Conservation (phyloP, 345 rosid species). For the Lepidium sativum region DNA sequence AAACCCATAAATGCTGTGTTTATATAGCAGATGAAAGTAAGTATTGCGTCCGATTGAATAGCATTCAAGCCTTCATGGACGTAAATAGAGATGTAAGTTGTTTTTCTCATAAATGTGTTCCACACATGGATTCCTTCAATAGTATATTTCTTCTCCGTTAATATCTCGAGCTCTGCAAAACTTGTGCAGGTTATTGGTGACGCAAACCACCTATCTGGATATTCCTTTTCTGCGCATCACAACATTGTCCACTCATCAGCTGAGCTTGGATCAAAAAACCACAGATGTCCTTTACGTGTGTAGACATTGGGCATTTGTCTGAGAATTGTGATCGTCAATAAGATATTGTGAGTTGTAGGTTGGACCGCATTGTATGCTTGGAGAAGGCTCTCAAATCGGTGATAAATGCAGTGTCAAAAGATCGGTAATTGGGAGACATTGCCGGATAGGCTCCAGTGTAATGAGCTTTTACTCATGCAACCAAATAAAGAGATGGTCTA, state of each 20-base stretch:
- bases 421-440: slow-evolving; percentile 92
- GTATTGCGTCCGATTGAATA: slow-evolving; percentile 69
- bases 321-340: neutral
- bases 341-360: slow-evolving; percentile 41
- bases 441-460: slow-evolving; percentile 93
- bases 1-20: slow-evolving; percentile 83
- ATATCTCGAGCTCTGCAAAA: neutral
- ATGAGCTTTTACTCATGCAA: neutral
- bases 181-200: slow-evolving; percentile 63
- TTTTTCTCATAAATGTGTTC: neutral
- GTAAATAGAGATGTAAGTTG: slow-evolving; percentile 85
- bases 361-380: slow-evolving; percentile 91
- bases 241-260: slow-evolving; percentile 74
- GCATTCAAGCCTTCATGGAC: slow-evolving; percentile 88
- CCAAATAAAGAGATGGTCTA: neutral
- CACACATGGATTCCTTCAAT: neutral
- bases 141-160: neutral
- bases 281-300: slow-evolving; percentile 34
- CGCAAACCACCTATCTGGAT: slow-evolving; percentile 74
- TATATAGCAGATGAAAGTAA: slow-evolving; percentile 71
- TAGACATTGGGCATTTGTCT: neutral
- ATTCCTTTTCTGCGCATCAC: slow-evolving; percentile 70
- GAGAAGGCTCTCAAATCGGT: slow-evolving; percentile 93
- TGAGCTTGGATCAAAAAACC: slow-evolving; percentile 82
- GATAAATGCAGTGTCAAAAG: slow-evolving; percentile 96